Evolutionary conservation across 2,329 filamentous ascomycete genomes (phyloP), one percentile per base, ranked within the genome.

Genomic region (Ophiostoma sp.): DNA sequence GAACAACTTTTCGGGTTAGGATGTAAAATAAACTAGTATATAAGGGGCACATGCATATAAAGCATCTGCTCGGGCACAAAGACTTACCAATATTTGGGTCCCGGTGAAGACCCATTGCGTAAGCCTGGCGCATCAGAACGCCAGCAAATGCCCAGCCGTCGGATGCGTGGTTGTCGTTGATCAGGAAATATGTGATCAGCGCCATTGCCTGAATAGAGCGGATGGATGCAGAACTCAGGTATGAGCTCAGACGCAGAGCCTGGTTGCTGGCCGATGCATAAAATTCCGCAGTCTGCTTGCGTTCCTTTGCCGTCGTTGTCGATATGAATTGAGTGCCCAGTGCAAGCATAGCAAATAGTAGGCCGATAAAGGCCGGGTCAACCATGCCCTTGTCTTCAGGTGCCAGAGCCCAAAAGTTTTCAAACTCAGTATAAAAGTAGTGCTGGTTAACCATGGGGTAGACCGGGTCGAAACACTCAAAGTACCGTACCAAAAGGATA

Each of bases 121-220:
- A 94, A 0, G 91, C 87, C 78, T 94, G 91, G 35, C 91, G 85
- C 73, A 92, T 88, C 31, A 93, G 79, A 35, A 94, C 89, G 6
- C 91, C 91, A 0, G 89, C 90, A 81, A 93, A 94, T 0, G 90
- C 89, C 88, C 91, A 94, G 1, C 91, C 91, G 76, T 94, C 91
- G 0, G 89, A 91, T 4, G 90, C 90, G 75, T 94, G 91, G 75
- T 93, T 93, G 78, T 94, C 91, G 75, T 94, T 94, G 81, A 94
- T 93, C 48, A 94, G 82, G 75, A 94, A 94, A 76, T 94, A 94
- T 0, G 88, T 89, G 71, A 93, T 88, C n/a, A 94, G 79, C 0
- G 93, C 89, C 90, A 94, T 94, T 64, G 91, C 87, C 78, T 93
- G 90, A 41, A 94, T 87, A 1, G 90, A 91, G 33, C 87, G 83